A percentile compares a stretch with the other conserved stretches of the same genome.
phyloP scores from a whole-genome alignment of 805 yeast genomes.

The Saccharomycopsis sp. region DNA sequence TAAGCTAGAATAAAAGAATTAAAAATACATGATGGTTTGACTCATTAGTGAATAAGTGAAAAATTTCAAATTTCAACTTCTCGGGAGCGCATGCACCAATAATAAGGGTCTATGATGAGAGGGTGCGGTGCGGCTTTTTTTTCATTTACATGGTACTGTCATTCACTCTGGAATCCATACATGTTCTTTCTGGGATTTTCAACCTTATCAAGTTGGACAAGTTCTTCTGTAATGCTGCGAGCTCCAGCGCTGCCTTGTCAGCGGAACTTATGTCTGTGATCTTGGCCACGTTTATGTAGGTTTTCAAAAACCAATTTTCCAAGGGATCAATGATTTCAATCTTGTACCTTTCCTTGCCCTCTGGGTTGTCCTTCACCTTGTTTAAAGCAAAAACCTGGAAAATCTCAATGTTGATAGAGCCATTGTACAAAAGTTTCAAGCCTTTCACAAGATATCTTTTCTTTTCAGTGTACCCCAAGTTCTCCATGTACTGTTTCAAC shows the following conservation, averaged over 20 bases:
- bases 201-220: slow-evolving; percentile 60
- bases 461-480: slow-evolving; percentile 62
- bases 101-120: too few relatives aligned
- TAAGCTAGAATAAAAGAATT: too few relatives aligned
- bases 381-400: slow-evolving; percentile 31
- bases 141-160: too few relatives aligned
- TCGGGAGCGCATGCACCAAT: too few relatives aligned
- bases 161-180: slow-evolving; percentile 69
- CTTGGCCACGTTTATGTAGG: slow-evolving; percentile 60
- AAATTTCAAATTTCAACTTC: too few relatives aligned
- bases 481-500: slow-evolving; percentile 37
- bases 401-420: slow-evolving; percentile 51
- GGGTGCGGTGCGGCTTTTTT: too few relatives aligned
- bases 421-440: slow-evolving; percentile 47
- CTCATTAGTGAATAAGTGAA: too few relatives aligned
- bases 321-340: slow-evolving; percentile 40
- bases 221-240: slow-evolving; percentile 54
- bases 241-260: slow-evolving; percentile 52
- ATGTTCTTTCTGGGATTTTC: slow-evolving; percentile 65
- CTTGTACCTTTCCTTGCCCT: slow-evolving; percentile 25
- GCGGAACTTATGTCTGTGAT: slow-evolving; percentile 70
- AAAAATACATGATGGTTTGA: too few relatives aligned
- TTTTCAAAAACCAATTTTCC: slow-evolving; percentile 48
- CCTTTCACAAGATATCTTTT: slow-evolving; percentile 58
- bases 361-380: too few relatives aligned